A percentile compares a stretch with the other conserved stretches of the same genome.
phyloP scores from a whole-genome alignment of 805 yeast species.

The Yarrowia divulgata region DNA sequence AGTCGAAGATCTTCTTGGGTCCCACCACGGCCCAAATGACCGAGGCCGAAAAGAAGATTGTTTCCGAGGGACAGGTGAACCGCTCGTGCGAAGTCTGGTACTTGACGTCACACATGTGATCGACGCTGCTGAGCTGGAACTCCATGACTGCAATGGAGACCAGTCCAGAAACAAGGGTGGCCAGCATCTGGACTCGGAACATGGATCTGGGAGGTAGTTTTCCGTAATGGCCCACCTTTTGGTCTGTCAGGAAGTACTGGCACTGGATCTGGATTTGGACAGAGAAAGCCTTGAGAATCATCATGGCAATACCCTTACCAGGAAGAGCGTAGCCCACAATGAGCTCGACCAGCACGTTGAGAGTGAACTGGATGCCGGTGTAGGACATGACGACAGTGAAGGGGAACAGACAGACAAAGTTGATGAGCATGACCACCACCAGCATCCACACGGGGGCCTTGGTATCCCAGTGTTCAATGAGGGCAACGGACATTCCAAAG shows the following conservation, averaged over 20 bases:
- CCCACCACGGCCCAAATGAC: slow-evolving; percentile 56
- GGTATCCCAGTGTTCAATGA: slow-evolving; percentile 52
- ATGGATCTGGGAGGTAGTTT: slow-evolving; percentile 65
- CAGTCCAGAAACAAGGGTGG: slow-evolving; percentile 53
- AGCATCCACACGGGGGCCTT: slow-evolving; percentile 70
- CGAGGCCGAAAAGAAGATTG: slow-evolving; percentile 60
- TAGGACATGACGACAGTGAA: slow-evolving; percentile 66
- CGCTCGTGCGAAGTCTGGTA: slow-evolving; percentile 23
- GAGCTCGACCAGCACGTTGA: slow-evolving; percentile 68
- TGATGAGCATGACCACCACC: slow-evolving; percentile 62
- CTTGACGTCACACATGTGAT: slow-evolving; percentile 45
- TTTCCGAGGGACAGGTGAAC: slow-evolving; percentile 51
- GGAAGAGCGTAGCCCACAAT: slow-evolving; percentile 71
- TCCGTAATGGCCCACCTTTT: slow-evolving; percentile 66
- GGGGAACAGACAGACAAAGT: slow-evolving; percentile 66
- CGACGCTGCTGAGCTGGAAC: slow-evolving; percentile 49
- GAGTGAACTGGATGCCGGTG: slow-evolving; percentile 63
- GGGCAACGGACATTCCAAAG: slow-evolving; percentile 55
- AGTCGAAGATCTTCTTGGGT: slow-evolving; percentile 56
- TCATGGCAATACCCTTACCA: slow-evolving; percentile 63
- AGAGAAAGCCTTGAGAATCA: slow-evolving; percentile 59
- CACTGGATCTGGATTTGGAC: slow-evolving; percentile 64
- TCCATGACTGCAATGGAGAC: slow-evolving; percentile 49
- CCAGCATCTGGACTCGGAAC: slow-evolving; percentile 58
- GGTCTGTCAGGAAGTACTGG: slow-evolving; percentile 61